Evolutionary conservation across 169 alveolate species (phyloP), one percentile per base, ranked within the genome.

Genomic region (Theileria parva): DNA sequence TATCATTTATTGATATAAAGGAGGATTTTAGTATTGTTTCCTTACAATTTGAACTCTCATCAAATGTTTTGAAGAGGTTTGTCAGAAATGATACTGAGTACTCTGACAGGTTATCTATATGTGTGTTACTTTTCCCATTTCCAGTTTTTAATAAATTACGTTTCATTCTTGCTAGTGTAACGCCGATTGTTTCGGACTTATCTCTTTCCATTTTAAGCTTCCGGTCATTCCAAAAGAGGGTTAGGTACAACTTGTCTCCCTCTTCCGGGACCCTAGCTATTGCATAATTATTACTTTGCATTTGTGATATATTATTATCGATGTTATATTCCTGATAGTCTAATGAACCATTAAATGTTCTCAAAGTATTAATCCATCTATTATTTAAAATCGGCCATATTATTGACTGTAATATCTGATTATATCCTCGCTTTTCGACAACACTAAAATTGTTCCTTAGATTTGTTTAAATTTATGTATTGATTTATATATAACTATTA

Each of bases 1-100:
- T 81, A n/a, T 63, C 85, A 28, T 81, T 81, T 19, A 81, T 64
- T 21, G 85, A 81, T 12, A 81, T 57, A 37, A 75, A 84, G 0
- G 77, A 72, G 21, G 90, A 55, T 15, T 65, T 65, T 17, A 68
- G 25, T 19, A 70, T 55, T 11, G 71, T 77, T 13, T 68, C 83
- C 28, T 68, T 74, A n/a, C 77, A 59, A 12, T 65, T 66, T n/a
- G 19, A 28, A 17, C 21, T 44, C 34, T 57, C 72, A 6, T 84
- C 90, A 32, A 69, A 61, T 21, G 83, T 67, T 65, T 84, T 44
- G 48, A 84, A 72, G 17, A 74, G 55, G 70, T 72, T 75, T 53
- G 78, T 74, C 75, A 81, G 23, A 60, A 81, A 81, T 15, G 66
- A 59, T 6, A 81, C 65, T 5, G 84, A 34, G 28, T 59, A 72